Evolutionary conservation across 2,329 filamentous ascomycete genomes (phyloP), one percentile per base, ranked within the genome.

Genomic region (Byssothecium circinans): DNA sequence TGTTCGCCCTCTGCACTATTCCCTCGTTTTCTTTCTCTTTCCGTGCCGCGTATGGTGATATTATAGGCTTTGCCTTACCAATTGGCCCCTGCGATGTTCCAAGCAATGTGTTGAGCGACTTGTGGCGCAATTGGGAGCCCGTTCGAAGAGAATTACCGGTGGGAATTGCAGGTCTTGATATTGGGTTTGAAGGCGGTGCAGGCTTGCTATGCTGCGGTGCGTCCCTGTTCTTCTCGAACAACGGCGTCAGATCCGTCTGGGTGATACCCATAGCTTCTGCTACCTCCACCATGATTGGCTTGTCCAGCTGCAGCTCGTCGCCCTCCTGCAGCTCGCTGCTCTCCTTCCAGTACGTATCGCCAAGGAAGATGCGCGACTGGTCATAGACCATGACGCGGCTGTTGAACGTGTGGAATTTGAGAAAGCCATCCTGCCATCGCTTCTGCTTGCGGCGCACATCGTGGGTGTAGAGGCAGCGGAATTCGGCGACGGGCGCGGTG

Each of bases 351-450:
- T 96, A 89, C 25, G 84, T 83, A 67, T 96, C 91, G 2, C 91
- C 91, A 22, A 96, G 80, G 56, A 86, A 89, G 66, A 91, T 89
- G 0, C 88, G 84, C 2, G 82, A 77, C 38, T 89, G 84, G 68
- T 96, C 91, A 61, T 94, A 92, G 6, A 95, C 88, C 89, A 96
- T 95, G 50, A 94, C 77, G 4, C 89, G 84, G 65, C 85, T 89
- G 74, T 96, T 96, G 81, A 95, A 96, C 0, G 88, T 87, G 65
- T 96, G 91, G 56, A 87, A 95, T 55, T 87, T 88, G 52, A 96
- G 81, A 42, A 84, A 84, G 29, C 92, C 91, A 85, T 96, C 91
- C 63, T 95, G 89, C 91, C 91, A 96, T 51, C 89, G 80, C 69
- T 96, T 96, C 59, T 89, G 85, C 74, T 96, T 96, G 46, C 89